phyloP scores from a whole-genome alignment of 2,329 filamentous ascomycete genomes.

The Pseudogymnoascus sp. region DNA sequence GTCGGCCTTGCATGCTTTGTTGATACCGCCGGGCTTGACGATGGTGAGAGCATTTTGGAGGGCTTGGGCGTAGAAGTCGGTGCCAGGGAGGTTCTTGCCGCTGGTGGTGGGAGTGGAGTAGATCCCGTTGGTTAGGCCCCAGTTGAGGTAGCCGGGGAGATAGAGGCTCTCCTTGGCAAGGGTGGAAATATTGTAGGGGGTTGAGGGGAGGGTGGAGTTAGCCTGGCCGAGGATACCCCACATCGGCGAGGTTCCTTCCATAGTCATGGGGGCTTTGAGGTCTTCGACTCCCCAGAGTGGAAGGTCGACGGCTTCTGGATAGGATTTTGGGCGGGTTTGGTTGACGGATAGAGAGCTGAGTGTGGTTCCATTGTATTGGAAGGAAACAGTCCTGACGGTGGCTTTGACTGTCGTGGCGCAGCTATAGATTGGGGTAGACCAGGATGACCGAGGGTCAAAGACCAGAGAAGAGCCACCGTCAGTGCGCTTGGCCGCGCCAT shows the following conservation, averaged over 20 bases:
- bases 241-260: conserved; percentile 26
- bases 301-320: conserved; percentile 15
- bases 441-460: conserved; percentile 34
- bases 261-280: conserved; percentile 16
- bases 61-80: conserved; percentile 11
- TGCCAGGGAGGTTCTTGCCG: not conserved
- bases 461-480: conserved; percentile 30
- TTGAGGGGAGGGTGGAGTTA: conserved; percentile 23
- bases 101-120: not conserved
- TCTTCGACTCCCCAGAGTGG: conserved; percentile 35
- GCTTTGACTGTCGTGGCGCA: conserved; percentile 37
- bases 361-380: conserved; percentile 35
- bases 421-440: conserved; percentile 36
- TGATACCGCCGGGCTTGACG: not conserved
- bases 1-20: conserved; percentile 12
- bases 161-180: not conserved
- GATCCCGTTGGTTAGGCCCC: not conserved
- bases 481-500: conserved; percentile 31
- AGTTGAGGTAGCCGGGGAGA: not conserved
- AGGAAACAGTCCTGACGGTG: conserved; percentile 37
- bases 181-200: not conserved
- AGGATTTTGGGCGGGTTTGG: conserved; percentile 30
- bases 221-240: conserved; percentile 34
- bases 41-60: conserved; percentile 21
- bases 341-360: conserved; percentile 30